A percentile compares a stretch with the other conserved stretches of the same genome.
These are phyloP conservation scores for Huntiella savannae DNA, from an alignment of 2,329 filamentous ascomycete species.

Conservation along the genomic window DNA sequence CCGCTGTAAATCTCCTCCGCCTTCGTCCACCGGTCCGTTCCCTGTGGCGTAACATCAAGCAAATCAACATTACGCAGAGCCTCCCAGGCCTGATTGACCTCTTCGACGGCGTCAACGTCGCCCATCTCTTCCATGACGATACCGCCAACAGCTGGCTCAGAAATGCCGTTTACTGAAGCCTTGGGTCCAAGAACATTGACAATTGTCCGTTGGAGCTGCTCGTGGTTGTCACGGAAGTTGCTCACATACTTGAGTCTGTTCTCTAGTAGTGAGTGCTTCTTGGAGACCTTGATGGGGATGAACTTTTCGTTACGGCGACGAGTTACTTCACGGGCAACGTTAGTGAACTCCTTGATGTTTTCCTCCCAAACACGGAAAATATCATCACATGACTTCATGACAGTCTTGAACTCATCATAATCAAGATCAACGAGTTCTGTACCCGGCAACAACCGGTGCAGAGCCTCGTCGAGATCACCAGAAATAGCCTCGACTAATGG, in stretches of 20 bases:
- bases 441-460: conserved; percentile 73
- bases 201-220: conserved; percentile 91
- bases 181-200: conserved; percentile 84
- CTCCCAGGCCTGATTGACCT: conserved; percentile 87
- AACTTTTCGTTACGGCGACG: conserved; percentile 91
- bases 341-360: conserved; percentile 92
- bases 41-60: conserved; percentile 75
- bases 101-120: conserved; percentile 89
- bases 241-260: conserved; percentile 82
- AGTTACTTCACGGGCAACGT: conserved; percentile 87
- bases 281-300: conserved; percentile 89
- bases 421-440: conserved; percentile 80
- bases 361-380: conserved; percentile 94
- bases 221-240: conserved; percentile 91
- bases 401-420: conserved; percentile 69
- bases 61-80: conserved; percentile 89
- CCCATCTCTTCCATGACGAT: conserved; percentile 84
- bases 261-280: conserved; percentile 75
- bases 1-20: conserved; percentile 96
- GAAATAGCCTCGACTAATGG: conserved; percentile 96
- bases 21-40: conserved; percentile 79
- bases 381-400: conserved; percentile 66
- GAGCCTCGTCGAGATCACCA: conserved; percentile 67
- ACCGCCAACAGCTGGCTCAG: conserved; percentile 29
- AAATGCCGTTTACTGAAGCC: conserved; percentile 27